Base-by-base conservation (phyloP, 2,329 filamentous ascomycete species). In the Colletotrichum sp. region DNA sequence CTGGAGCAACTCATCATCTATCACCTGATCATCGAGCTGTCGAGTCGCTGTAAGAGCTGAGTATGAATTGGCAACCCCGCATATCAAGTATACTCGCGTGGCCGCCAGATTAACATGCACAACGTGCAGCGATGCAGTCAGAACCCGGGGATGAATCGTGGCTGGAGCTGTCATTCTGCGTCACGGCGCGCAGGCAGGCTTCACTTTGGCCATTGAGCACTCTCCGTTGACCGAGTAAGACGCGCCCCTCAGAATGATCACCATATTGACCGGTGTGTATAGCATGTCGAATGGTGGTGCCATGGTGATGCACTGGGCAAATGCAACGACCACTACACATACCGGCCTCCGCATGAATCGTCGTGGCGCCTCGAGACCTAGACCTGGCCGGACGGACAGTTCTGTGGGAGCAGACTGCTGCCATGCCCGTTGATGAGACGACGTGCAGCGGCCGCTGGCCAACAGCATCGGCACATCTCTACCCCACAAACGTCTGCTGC, bases 381-480 rank as follows among this genome's bases (percentile, higher is more conserved):
- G 7, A 43, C 61, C 34, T 43, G 61, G 61, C 58, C 32, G 18
- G 58, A 12, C 32, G 16, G 58, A 56, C 38, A 62, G 6, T 32
- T 26, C 21, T 32, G 12, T 26, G 38, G 55, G 58, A 38, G 34
- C 30, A 61, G n/a, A 18, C 36, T 24, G n/a, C 61, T 72, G 69
- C 55, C 43, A 73, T 72, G 70, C 64, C 73, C 73, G 70, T 69
- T 65, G 73, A 73, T 75, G 70, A 75, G 73, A 75, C 73, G 70
- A 75, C 70, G 43, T 73, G 34, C 56, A 64, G 64, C 34, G 18
- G 32, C 15, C 21, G 28, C 18, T 38, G 43, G 58, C 73, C 73
- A 75, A 75, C 64, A 70, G 65, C 38, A 26, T n/a, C 30, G 34
- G 30, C 32, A 30, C 21, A 68, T 66, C 28, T 21, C 13, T 73